phyloP scores from a whole-genome alignment of 768 basidiomycete genomes.

The Amanita brunnescens region DNA sequence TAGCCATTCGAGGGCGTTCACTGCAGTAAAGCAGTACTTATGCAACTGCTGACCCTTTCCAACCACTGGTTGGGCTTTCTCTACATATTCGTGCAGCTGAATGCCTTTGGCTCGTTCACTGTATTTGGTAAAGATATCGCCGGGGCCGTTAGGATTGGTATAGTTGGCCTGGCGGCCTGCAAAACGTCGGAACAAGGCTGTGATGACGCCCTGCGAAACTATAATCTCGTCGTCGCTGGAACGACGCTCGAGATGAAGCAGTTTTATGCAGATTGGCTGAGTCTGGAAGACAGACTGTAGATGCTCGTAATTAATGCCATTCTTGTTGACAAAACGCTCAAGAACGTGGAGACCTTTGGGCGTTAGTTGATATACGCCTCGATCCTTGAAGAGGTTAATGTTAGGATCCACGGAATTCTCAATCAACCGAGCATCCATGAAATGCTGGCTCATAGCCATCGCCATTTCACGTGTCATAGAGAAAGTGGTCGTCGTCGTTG shows the following conservation, averaged over 20 bases:
- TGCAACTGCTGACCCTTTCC: constrained; percentile 41
- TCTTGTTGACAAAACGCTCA: constrained; percentile 99
- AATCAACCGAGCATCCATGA: constrained; percentile 97
- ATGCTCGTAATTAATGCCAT: constrained; percentile 94
- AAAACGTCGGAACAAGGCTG: constrained; percentile 93
- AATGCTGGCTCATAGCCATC: constrained; percentile 99
- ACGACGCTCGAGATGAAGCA: constrained; percentile 92
- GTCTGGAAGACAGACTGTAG: constrained; percentile 82
- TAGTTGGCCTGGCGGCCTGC: constrained; percentile 84
- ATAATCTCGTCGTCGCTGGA: constrained; percentile 95
- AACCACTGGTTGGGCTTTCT: constrained; percentile 49
- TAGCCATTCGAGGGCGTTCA: constrained; percentile 90
- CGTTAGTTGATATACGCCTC: constrained; percentile 91
- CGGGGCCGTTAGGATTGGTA: constrained; percentile 35
- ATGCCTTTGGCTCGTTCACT: constrained; percentile 74
- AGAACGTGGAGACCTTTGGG: constrained; percentile 98
- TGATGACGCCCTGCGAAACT: constrained; percentile 88
- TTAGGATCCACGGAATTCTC: constrained; percentile 92
- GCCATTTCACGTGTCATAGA: constrained; percentile 99
- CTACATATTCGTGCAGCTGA: constrained; percentile 59
- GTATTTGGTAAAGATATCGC: constrained; percentile 64
- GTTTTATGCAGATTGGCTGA: constrained; percentile 95
- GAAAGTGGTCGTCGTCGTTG: constrained; percentile 98
- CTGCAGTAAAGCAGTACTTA: constrained; percentile 78
- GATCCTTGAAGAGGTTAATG: constrained; percentile 92